Evolutionary conservation across 2,329 filamentous ascomycete genomes (phyloP), one percentile per base, ranked within the genome.

Genomic region (Venturiaceae sp.): DNA sequence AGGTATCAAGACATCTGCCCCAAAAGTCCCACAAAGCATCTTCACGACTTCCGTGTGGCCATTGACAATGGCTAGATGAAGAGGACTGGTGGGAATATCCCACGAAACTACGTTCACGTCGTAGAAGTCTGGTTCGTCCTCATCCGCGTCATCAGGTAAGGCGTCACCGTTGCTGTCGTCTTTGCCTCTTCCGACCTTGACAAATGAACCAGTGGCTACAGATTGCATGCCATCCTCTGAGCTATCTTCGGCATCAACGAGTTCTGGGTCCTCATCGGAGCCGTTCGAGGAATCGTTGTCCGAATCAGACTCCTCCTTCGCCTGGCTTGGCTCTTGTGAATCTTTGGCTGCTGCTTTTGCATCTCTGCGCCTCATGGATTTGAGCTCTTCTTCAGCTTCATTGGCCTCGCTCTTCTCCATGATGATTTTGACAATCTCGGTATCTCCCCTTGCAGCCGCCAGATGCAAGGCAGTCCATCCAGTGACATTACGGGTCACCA

Each of bases 401-500:
- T 94, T 94, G 32, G 80, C 78, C 59, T 83, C 80, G 65, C 89
- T 94, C 73, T 85, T 90, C 34, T 83, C 77, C 67, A 95, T 80
- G 13, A 95, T 74, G 7, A 85, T 82, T 61, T 80, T 84, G 63
- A 94, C 79, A 62, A 94, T 92, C 19, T 85, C 82, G 1, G 74
- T 67, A 62, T 83, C 74, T 0, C 90, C 90, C 23, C 86, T 80
- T 47, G 83, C 80, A 19, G 88, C 87, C 19, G 90, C 90, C 32
- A 95, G 75, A 69, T 95, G 90, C n/a, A 95, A 77, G 8, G 90
- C 87, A 2, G 89, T 95, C 63, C 83, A 82, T 3, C 90, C 90
- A 69, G 94, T 90, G 0, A 87, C 87, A 39, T 95, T 69, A 54
- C 90, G 83, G 54, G 88, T 80, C 26, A 90, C 82, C 26, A 95